A percentile compares a stretch with the other conserved stretches of the same genome.
Evolutionary conservation across 129 eudicot genomes (phyloP).

Genomic region (Arctium minus): DNA sequence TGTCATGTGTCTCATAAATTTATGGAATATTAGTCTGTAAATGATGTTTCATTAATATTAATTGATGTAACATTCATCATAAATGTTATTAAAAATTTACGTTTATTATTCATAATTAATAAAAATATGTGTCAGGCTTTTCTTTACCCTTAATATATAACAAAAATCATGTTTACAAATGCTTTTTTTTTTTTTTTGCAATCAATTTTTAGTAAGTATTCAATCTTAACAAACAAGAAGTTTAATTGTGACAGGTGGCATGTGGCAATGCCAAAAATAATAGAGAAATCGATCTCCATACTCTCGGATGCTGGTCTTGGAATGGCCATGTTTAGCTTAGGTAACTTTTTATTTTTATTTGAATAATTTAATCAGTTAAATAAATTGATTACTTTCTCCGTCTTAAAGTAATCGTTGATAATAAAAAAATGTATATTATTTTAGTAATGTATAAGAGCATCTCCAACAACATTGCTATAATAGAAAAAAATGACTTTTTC

Average conservation of each 20-base stretch:
- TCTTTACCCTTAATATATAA: background rate
- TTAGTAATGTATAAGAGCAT: too few species aligned
- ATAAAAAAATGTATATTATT: too few species aligned
- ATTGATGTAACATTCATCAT: too few species aligned
- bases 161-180: background rate
- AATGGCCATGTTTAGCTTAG: constrained; percentile 99
- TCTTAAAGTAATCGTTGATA: too few species aligned
- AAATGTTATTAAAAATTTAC: background rate
- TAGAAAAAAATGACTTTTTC: too few species aligned
- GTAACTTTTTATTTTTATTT: constrained; percentile 32
- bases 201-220: background rate
- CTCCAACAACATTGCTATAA: too few species aligned
- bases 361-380: too few species aligned
- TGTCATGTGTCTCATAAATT: background rate
- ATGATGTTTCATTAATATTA: too few species aligned
- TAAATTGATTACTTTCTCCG: too few species aligned
- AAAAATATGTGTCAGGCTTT: background rate
- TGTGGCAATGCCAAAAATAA: constrained; percentile 78
- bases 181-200: background rate
- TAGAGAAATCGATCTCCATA: constrained; percentile 69
- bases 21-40: too few species aligned
- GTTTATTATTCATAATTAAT: background rate
- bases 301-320: constrained; percentile 99
- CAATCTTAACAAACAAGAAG: background rate
- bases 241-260: constrained; percentile 61